Evolutionary conservation across 2,329 filamentous ascomycete genomes (phyloP).

Genomic region (Microcera coccophila): DNA sequence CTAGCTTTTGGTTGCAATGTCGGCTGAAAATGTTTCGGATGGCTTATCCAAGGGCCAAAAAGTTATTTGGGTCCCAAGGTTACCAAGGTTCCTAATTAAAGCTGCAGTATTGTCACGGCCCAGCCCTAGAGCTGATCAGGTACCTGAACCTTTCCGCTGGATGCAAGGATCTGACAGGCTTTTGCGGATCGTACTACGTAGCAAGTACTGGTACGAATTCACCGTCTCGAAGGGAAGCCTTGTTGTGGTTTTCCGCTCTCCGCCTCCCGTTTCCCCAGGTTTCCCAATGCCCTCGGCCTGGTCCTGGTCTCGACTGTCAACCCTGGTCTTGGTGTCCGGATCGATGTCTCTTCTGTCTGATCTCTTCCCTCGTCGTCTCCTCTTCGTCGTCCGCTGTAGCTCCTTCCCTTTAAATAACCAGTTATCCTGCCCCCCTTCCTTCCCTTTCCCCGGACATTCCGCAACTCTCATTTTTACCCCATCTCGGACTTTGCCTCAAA

Average conservation of each 20-base stretch:
- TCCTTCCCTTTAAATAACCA: constrained; percentile 17
- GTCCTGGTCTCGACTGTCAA: neutral
- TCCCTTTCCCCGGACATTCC: constrained; percentile 14
- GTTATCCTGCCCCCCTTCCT: constrained; percentile 12
- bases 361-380: constrained; percentile 14
- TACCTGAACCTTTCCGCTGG: constrained; percentile 10
- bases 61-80: no score
- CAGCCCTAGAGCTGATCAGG: constrained; percentile 16
- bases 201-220: no score
- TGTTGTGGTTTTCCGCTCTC: no score
- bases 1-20: constrained; percentile 1
- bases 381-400: constrained; percentile 12
- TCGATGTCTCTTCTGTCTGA: constrained; percentile 19
- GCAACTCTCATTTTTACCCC: neutral
- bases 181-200: neutral
- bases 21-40: neutral
- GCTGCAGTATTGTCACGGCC: constrained; percentile 6
- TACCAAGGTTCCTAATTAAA: no score
- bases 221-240: no score
- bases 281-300: constrained; percentile 14
- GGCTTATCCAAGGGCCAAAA: constrained; percentile 3
- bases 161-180: neutral
- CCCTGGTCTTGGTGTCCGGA: constrained; percentile 7
- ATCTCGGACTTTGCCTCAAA: neutral
- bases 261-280: constrained; percentile 27